phyloP scores from a whole-genome alignment of 176 grass and related monocot species.

The Zoysia pacifica region DNA sequence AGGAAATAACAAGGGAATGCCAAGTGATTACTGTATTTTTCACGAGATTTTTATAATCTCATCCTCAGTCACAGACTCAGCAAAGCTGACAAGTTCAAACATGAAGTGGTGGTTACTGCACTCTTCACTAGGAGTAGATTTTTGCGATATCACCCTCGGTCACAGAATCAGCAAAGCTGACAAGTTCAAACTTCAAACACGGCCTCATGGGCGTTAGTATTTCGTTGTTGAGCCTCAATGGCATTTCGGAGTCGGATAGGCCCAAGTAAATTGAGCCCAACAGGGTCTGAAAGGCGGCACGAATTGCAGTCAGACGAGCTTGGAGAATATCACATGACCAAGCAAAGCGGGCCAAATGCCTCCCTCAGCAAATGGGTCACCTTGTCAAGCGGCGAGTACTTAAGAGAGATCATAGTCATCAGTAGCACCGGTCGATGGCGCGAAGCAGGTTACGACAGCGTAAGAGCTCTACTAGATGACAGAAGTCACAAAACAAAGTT shows the following conservation, averaged over 20 bases:
- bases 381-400: constrained; percentile 54
- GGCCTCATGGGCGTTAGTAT: too few species aligned
- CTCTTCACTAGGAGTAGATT: too few species aligned
- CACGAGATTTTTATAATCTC: background rate
- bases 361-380: constrained; percentile 31
- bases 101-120: too few species aligned
- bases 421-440: background rate
- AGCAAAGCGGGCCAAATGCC: constrained; percentile 55
- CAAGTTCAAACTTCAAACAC: too few species aligned
- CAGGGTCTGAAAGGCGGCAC: too few species aligned
- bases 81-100: background rate
- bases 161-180: too few species aligned
- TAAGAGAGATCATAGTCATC: constrained; percentile 28
- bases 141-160: too few species aligned
- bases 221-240: background rate
- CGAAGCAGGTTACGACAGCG: constrained; percentile 14
- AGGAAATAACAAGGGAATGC: too few species aligned
- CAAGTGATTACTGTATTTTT: background rate
- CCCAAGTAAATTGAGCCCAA: background rate
- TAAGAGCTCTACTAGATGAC: too few species aligned
- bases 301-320: too few species aligned
- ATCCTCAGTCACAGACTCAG: too few species aligned
- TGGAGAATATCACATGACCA: constrained; percentile 35
- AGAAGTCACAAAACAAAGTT: too few species aligned
- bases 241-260: background rate